Percentiles rank a stretch among this genome's conserved stretches.
Evolutionary conservation across 1,284 basidiomycete genomes (phyloP).

Genomic region (Vanrija sp.): DNA sequence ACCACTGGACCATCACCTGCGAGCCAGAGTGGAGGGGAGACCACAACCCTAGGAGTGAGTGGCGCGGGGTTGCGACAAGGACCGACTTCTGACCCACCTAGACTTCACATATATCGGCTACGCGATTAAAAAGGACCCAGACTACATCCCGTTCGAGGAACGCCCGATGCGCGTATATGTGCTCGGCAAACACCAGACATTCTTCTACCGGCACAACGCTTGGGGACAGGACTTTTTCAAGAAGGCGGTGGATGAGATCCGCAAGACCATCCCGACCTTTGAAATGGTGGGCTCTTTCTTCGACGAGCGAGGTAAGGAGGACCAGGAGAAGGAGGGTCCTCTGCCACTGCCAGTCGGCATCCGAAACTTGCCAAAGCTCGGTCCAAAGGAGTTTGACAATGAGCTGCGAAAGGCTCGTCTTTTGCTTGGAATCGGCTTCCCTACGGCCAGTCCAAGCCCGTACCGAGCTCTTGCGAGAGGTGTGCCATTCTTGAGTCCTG

Average conservation of each 20-base stretch:
- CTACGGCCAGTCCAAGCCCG: conserved; percentile 7
- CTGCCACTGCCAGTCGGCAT: neutral
- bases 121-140: neutral
- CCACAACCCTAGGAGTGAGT: conserved; percentile 1
- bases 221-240: neutral
- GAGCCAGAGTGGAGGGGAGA: conserved; percentile 3
- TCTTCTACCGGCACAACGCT: conserved; percentile 3
- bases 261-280: conserved; percentile 1
- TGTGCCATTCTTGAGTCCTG: conserved; percentile 9
- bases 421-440: conserved; percentile 21
- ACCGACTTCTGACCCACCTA: neutral
- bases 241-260: neutral
- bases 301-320: neutral
- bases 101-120: conserved; percentile 7
- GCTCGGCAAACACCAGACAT: conserved; percentile 5
- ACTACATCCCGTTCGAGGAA: neutral
- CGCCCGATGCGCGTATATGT: conserved; percentile 5
- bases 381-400: conserved; percentile 7
- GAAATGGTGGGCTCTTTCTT: conserved; percentile 7
- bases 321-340: neutral
- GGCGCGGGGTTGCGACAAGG: neutral
- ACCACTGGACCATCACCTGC: conserved; percentile 6
- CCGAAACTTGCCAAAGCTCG: neutral
- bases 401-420: conserved; percentile 18
- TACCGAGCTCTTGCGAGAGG: conserved; percentile 8